Base-by-base conservation (phyloP, 306 rosid genomes). In the Pterocarpus santalinus region DNA sequence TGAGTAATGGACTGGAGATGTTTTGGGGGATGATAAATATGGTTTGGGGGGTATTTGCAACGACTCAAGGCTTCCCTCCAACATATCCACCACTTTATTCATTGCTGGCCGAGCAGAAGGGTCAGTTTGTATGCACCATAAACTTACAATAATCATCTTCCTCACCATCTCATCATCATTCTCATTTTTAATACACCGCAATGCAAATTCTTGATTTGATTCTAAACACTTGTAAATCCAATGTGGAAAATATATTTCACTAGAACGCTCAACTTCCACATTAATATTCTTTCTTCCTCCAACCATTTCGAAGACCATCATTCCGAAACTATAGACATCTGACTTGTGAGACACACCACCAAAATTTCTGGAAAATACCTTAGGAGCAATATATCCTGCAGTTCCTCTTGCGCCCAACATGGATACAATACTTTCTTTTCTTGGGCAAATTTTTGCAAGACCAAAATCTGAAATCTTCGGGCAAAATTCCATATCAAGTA, bases 301-400 rank as follows among this genome's bases (percentile, higher is more conserved):
- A 10, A 85, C 74, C 75, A 86, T 83, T 41, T 88, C 88, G 3
- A 85, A 49, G 44, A 85, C 70, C 85, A 85, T 82, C 87, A 85
- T 88, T 55, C 87, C 87, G 12, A 60, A 80, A 4, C 89, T 82
- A 7, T 85, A 85, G 0, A 88, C 84, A 66, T 88, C 85, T 5
- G 85, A 88, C 15, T 85, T 88, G 7, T 88, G 76, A 0, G 89
- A 88, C 1, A 88, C 85, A 0, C 1, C 57, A 32, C 91, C 87
- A n/a, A 88, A 56, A 33, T 13, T 82, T 10, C 85, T 85, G 0
- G 34, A 70, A 4, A 80, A 85, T 82, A 22, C 28, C 28, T 22
- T 1, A 22, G 28, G 28, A 22, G 28, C 28, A 22, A 22, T 22
- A 22, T 22, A 22, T 1, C 28, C 28, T 22, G 28, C 28, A 22